These are phyloP conservation scores for Candida sp. DNA, from an alignment of 1,139 yeast genomes.

Conservation along the genomic window DNA sequence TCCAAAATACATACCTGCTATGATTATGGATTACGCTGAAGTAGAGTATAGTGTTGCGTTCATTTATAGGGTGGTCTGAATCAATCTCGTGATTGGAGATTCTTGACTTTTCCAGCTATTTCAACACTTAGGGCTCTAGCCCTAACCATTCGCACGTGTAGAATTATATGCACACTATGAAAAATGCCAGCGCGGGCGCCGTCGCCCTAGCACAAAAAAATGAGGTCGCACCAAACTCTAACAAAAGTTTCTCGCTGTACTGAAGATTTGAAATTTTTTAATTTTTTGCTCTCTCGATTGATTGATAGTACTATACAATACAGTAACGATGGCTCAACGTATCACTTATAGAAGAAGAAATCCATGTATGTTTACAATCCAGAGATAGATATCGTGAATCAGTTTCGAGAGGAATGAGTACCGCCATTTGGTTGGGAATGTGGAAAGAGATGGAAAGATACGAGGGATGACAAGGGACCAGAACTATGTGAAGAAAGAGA, in stretches of 20 bases:
- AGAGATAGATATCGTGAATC: not conserved
- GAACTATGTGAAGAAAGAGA: not conserved
- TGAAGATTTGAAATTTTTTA: conserved; percentile 14
- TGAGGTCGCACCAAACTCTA: conserved; percentile 1
- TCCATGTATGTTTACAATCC: conserved; percentile 43
- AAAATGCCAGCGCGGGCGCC: not conserved
- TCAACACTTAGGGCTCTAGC: conserved; percentile 2
- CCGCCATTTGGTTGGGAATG: conserved; percentile 4
- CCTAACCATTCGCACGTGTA: not conserved
- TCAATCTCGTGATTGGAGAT: too few relatives aligned
- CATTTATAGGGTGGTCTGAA: too few relatives aligned
- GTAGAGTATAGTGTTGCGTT: too few relatives aligned
- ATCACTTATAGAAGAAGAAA: conserved; percentile 58
- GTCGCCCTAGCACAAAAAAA: not conserved
- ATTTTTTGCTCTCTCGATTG: conserved; percentile 14
- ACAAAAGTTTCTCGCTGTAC: conserved; percentile 4
- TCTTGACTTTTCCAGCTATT: not conserved
- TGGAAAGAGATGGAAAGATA: not conserved
- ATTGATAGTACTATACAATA: conserved; percentile 12
- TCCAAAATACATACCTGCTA: not conserved
- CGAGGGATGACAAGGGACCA: not conserved
- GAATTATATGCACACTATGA: conserved; percentile 10
- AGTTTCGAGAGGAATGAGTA: not conserved
- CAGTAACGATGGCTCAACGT: conserved; percentile 50
- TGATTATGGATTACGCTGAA: not conserved